phyloP scores from a whole-genome alignment of 768 basidiomycete species.

The Psilocybe subaeruginosa region DNA sequence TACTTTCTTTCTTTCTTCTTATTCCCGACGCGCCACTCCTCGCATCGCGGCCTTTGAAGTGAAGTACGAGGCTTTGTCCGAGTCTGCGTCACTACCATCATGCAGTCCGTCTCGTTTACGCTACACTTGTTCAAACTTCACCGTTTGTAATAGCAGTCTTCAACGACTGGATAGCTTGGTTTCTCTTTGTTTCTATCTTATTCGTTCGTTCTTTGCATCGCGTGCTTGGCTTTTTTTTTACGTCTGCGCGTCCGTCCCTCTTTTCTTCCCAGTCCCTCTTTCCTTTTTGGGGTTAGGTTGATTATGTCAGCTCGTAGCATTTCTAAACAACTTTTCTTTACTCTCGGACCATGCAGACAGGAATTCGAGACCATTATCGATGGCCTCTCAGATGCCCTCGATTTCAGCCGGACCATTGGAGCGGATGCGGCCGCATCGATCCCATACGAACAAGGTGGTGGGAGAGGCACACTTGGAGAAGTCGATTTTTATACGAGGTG shows the following conservation, averaged over 20 bases:
- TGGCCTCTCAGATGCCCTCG: constrained; percentile 87
- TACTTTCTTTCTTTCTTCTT: neutral
- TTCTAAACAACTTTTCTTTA: neutral
- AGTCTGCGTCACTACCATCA: neutral
- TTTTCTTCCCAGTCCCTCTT: neutral
- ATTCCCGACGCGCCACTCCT: neutral
- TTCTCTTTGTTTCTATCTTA: neutral
- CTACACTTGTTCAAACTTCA: neutral
- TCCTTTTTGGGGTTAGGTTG: neutral
- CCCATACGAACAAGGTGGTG: constrained; percentile 74
- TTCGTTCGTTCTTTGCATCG: neutral
- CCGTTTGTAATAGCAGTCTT: no score
- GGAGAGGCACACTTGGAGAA: constrained; percentile 73
- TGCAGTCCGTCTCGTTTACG: neutral
- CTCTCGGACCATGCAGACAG: constrained; percentile 38
- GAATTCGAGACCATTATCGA: constrained; percentile 89
- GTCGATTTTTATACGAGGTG: constrained; percentile 95
- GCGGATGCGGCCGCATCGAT: constrained; percentile 49
- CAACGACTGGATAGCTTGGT: no score
- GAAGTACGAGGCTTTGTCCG: neutral
- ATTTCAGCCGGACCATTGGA: constrained; percentile 91
- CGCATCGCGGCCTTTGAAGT: neutral
- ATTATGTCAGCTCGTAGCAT: neutral
- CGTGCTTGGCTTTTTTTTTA: neutral
- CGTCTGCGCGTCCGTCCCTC: neutral